A percentile compares a stretch with the other conserved stretches of the same genome.
Conservation (phyloP, 2,329 filamentous ascomycete species). For the Malbranchea zuffiana region DNA sequence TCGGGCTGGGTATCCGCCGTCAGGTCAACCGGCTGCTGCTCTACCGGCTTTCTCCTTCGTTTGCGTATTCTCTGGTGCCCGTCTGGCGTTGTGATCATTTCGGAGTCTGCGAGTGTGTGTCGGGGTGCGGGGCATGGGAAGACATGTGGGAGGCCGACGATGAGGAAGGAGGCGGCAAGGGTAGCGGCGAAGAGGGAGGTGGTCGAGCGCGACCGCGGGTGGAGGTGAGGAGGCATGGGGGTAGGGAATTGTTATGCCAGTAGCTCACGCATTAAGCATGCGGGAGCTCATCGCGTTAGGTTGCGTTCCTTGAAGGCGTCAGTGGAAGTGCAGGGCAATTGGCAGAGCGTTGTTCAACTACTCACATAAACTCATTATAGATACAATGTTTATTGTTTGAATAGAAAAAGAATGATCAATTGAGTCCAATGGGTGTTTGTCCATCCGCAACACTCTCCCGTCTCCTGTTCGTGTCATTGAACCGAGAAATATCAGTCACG, state of each 20-base stretch:
- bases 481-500: no score
- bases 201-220: conserved; percentile 86
- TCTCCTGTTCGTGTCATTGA: no score
- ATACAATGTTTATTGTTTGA: no score
- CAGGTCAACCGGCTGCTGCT: conserved; percentile 8
- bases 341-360: no score
- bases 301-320: no score
- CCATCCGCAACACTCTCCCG: no score
- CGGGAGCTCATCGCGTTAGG: no score
- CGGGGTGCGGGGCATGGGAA: conserved; percentile 83
- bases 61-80: conserved; percentile 31
- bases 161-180: conserved; percentile 76
- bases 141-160: conserved; percentile 80
- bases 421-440: no score
- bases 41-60: conserved; percentile 27
- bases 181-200: conserved; percentile 93
- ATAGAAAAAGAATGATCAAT: no score
- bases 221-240: conserved; percentile 69
- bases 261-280: no score
- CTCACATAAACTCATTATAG: no score
- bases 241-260: conserved; percentile 20
- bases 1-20: not conserved
- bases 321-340: no score
- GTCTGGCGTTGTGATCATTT: conserved; percentile 32
- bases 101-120: conserved; percentile 61